A percentile compares a stretch with the other conserved stretches of the same genome.
Conservation (phyloP, 306 rosid species). For the Prunus persica region DNA sequence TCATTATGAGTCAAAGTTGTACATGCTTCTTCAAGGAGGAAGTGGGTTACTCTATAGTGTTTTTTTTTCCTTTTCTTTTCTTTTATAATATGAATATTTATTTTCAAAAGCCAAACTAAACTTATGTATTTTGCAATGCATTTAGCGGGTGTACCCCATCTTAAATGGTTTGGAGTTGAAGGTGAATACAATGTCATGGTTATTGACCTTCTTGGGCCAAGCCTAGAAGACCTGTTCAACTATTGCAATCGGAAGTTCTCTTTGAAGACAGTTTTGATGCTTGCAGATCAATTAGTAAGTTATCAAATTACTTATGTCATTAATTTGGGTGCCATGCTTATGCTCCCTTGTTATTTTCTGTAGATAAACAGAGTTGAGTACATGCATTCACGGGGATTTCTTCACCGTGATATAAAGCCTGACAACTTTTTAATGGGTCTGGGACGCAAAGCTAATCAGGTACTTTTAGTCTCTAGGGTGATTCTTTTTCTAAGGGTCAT, state of each 20-base stretch:
- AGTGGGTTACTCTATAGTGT: conserved; percentile 47
- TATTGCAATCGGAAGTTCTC: conserved; percentile 84
- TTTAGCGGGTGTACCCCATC: conserved; percentile 94
- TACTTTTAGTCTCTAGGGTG: conserved; percentile 20
- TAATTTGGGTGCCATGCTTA: conserved; percentile 24
- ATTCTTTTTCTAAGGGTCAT: conserved; percentile 18
- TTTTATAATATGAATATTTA: neutral
- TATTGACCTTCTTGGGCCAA: conserved; percentile 97
- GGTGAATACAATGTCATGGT: conserved; percentile 96
- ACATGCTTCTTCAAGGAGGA: conserved; percentile 98
- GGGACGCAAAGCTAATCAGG: conserved; percentile 99
- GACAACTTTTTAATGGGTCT: conserved; percentile 98
- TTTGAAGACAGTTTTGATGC: conserved; percentile 94
- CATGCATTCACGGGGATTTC: conserved; percentile 95
- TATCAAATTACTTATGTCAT: conserved; percentile 4
- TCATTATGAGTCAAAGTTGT: conserved; percentile 94
- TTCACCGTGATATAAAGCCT: conserved; percentile 99
- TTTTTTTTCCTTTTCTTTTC: neutral
- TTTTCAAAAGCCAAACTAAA: neutral
- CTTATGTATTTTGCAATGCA: neutral
- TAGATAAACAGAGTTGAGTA: conserved; percentile 96
- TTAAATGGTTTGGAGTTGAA: conserved; percentile 97
- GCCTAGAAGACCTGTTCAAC: conserved; percentile 93
- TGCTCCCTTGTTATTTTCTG: conserved; percentile 18
- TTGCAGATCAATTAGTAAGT: conserved; percentile 97